Evolutionary conservation across 2,329 filamentous ascomycete genomes (phyloP).

Genomic region (Ophiostoma fasciatum): DNA sequence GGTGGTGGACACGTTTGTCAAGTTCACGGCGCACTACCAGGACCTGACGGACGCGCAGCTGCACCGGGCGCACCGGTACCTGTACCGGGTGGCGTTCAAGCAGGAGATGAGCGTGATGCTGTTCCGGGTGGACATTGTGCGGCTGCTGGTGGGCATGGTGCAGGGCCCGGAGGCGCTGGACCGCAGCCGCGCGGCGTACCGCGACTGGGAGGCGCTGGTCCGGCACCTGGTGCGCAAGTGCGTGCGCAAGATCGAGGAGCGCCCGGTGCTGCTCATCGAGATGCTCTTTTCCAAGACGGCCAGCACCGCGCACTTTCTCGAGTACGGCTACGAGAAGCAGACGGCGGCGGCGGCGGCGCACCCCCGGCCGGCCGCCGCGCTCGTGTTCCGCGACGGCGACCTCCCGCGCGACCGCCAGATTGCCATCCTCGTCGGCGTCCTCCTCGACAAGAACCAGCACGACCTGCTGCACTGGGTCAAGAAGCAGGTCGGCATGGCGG

Average conservation of each 20-base stretch:
- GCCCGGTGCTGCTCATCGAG: constrained; percentile 76
- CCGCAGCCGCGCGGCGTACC: constrained; percentile 48
- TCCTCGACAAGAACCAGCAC: constrained; percentile 66
- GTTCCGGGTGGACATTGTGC: constrained; percentile 81
- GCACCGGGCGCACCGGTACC: constrained; percentile 84
- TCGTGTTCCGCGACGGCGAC: constrained; percentile 59
- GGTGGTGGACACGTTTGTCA: constrained; percentile 78
- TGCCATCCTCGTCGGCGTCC: constrained; percentile 60
- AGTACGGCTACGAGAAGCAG: constrained; percentile 80
- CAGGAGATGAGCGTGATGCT: constrained; percentile 80
- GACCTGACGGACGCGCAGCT: constrained; percentile 69
- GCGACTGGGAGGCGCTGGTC: constrained; percentile 83
- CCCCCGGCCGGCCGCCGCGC: constrained; percentile 58
- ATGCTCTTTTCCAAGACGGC: constrained; percentile 90
- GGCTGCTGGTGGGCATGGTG: constrained; percentile 79
- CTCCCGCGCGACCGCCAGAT: constrained; percentile 58
- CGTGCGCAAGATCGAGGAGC: constrained; percentile 69
- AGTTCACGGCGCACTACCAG: constrained; percentile 63
- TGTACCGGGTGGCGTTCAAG: constrained; percentile 90
- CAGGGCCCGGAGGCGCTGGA: constrained; percentile 72
- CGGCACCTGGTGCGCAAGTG: constrained; percentile 73
- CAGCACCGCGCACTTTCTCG: constrained; percentile 70
- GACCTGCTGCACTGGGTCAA: constrained; percentile 75
- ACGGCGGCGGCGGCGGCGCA: constrained; percentile 37
- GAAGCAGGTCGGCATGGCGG: constrained; percentile 50